A percentile compares a stretch with the other conserved stretches of the same genome.
phyloP scores from a whole-genome alignment of 2,329 filamentous ascomycete genomes.

The Aureobasidium sp. region DNA sequence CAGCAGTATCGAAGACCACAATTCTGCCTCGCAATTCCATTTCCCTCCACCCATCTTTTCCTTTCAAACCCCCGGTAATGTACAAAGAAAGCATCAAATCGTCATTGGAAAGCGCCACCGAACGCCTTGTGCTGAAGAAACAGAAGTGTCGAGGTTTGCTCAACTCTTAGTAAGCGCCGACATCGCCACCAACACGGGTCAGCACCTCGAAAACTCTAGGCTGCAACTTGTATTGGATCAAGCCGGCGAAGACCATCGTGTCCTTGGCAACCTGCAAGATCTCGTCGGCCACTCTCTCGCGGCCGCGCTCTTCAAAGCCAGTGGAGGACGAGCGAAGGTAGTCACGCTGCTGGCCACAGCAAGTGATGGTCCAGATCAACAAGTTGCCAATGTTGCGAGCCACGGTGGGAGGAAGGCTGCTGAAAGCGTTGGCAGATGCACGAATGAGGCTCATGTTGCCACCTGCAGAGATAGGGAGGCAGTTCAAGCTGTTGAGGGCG shows the following conservation, averaged over 20 bases:
- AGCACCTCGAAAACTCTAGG: constrained; percentile 82
- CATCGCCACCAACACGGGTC: constrained; percentile 50
- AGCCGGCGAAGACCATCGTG: constrained; percentile 85
- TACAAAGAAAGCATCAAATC: not conserved
- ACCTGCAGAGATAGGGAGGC: constrained; percentile 69
- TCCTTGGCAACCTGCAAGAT: constrained; percentile 78
- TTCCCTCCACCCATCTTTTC: not conserved
- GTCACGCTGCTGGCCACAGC: constrained; percentile 72
- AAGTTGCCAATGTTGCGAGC: constrained; percentile 85
- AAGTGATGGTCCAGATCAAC: constrained; percentile 87
- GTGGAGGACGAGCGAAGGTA: constrained; percentile 40
- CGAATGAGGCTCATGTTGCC: constrained; percentile 76
- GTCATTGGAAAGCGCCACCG: not conserved
- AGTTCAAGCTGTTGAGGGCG: constrained; percentile 44
- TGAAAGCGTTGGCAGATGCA: constrained; percentile 71
- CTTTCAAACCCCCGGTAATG: not conserved
- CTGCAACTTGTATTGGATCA: constrained; percentile 85
- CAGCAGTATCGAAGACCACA: too few relatives aligned
- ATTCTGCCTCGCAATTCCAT: too few relatives aligned
- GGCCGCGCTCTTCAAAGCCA: constrained; percentile 14
- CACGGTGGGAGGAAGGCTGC: constrained; percentile 69
- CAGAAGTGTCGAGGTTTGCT: not conserved
- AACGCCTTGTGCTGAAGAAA: not conserved
- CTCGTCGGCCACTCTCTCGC: constrained; percentile 54
- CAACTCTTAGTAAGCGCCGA: constrained; percentile 29